Evolutionary conservation across 2,329 filamentous ascomycete genomes (phyloP).

Genomic region (Aspergillus ibericus): DNA sequence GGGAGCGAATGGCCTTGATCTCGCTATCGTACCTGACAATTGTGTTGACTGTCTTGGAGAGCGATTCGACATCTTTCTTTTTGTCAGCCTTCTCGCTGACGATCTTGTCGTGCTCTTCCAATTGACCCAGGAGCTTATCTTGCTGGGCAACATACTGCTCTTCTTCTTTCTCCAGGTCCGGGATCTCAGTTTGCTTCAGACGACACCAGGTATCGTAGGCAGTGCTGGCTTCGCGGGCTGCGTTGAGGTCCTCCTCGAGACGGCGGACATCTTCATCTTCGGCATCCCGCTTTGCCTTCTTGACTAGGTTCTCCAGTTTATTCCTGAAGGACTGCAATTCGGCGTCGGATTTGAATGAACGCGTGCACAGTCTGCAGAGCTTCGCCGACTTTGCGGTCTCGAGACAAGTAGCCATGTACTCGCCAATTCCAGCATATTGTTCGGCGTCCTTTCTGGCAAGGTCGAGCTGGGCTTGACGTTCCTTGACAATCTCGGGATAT

Average conservation of each 20-base stretch:
- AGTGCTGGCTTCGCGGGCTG: slow-evolving; percentile 62
- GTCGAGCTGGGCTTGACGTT: slow-evolving; percentile 54
- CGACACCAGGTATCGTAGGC: slow-evolving; percentile 74
- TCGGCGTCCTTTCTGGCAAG: slow-evolving; percentile 63
- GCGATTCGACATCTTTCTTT: slow-evolving; percentile 71
- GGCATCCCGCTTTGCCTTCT: slow-evolving; percentile 54
- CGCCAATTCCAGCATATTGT: slow-evolving; percentile 65
- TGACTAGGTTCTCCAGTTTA: slow-evolving; percentile 61
- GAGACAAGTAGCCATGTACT: slow-evolving; percentile 71
- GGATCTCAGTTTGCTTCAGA: slow-evolving; percentile 68
- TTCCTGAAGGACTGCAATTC: slow-evolving; percentile 63
- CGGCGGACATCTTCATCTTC: slow-evolving; percentile 64
- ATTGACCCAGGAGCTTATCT: slow-evolving; percentile 57
- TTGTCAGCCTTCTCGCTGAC: slow-evolving; percentile 64
- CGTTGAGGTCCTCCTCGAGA: slow-evolving; percentile 62
- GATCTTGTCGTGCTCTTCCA: slow-evolving; percentile 67
- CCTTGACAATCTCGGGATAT: slow-evolving; percentile 54
- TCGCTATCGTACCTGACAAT: slow-evolving; percentile 74
- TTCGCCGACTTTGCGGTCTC: slow-evolving; percentile 66
- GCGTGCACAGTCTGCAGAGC: slow-evolving; percentile 73
- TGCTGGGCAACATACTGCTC: slow-evolving; percentile 62
- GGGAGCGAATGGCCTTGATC: slow-evolving; percentile 67
- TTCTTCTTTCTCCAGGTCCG: slow-evolving; percentile 64
- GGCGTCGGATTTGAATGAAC: slow-evolving; percentile 63
- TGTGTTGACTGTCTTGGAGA: slow-evolving; percentile 72